Conservation (phyloP, 1,139 yeast genomes). For the Zygosaccharomyces sapae region DNA sequence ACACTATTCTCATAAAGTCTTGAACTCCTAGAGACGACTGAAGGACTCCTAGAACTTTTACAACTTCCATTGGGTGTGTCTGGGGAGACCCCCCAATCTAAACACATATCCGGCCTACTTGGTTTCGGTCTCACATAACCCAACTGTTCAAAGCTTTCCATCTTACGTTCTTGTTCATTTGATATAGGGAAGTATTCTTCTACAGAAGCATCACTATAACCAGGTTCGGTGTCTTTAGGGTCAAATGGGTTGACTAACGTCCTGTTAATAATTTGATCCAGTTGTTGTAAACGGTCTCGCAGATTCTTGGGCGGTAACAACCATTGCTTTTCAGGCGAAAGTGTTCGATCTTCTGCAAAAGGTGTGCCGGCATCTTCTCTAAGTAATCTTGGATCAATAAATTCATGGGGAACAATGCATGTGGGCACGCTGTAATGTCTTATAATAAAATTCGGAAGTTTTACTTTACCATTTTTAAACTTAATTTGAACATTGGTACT, state of each 20-base stretch:
- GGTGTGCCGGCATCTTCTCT: conserved; percentile 17
- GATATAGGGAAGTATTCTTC: conserved; percentile 29
- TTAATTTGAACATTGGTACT: conserved; percentile 36
- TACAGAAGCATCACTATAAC: conserved; percentile 21
- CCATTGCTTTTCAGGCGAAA: not conserved
- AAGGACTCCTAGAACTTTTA: conserved; percentile 17
- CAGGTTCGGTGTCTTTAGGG: conserved; percentile 4
- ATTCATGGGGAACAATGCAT: conserved; percentile 36
- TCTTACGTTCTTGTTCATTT: conserved; percentile 24
- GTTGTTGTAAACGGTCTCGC: conserved; percentile 10
- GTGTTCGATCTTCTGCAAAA: too few species aligned
- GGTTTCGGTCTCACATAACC: conserved; percentile 34
- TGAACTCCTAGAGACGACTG: conserved; percentile 30
- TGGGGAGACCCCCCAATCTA: conserved; percentile 11
- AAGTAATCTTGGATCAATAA: conserved; percentile 29
- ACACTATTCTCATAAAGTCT: conserved; percentile 26
- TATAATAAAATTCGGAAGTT: conserved; percentile 37
- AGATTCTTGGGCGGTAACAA: not conserved
- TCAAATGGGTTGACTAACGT: conserved; percentile 28
- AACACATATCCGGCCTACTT: conserved; percentile 17
- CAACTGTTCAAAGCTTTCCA: conserved; percentile 27
- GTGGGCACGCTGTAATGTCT: conserved; percentile 36
- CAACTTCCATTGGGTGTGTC: conserved; percentile 17
- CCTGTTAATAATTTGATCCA: conserved; percentile 21
- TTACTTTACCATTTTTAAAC: conserved; percentile 34